Evolutionary conservation across 1,139 yeast genomes (phyloP).

Genomic region (Zygosaccharomyces sapae): DNA sequence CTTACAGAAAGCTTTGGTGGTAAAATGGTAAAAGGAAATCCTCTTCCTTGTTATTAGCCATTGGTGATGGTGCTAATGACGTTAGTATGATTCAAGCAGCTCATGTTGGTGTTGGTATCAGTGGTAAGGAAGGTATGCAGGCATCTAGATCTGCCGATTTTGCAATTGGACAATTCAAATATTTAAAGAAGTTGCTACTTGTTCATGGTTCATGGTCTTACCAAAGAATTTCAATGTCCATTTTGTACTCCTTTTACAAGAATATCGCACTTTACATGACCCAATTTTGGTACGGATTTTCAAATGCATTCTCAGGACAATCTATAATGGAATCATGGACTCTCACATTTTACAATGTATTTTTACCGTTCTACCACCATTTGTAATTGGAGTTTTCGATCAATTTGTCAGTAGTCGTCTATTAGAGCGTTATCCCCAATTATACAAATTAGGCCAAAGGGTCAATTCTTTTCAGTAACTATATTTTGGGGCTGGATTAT

Average conservation of each 20-base stretch:
- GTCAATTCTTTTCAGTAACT: slow-evolving; percentile 81
- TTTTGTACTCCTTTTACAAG: slow-evolving; percentile 90
- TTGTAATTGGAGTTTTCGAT: slow-evolving; percentile 93
- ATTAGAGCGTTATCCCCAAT: slow-evolving; percentile 85
- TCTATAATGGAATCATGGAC: slow-evolving; percentile 98
- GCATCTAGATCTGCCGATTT: slow-evolving; percentile 98
- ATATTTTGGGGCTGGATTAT: slow-evolving; percentile 97
- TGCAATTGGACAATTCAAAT: slow-evolving; percentile 93
- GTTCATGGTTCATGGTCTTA: slow-evolving; percentile 99
- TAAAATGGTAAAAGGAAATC: slow-evolving; percentile 82
- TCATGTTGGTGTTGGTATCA: slow-evolving; percentile 96
- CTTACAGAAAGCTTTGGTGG: slow-evolving; percentile 96
- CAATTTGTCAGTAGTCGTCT: slow-evolving; percentile 91
- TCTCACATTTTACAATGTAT: slow-evolving; percentile 89
- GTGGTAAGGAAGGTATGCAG: slow-evolving; percentile 99
- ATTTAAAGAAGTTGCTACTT: slow-evolving; percentile 69
- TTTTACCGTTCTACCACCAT: slow-evolving; percentile 95
- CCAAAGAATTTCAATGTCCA: slow-evolving; percentile 88
- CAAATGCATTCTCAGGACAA: slow-evolving; percentile 91
- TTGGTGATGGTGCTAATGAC: slow-evolving; percentile 99
- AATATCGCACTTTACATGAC: slow-evolving; percentile 94
- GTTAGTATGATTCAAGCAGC: slow-evolving; percentile 99
- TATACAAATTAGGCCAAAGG: slow-evolving; percentile 87
- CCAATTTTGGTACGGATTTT: slow-evolving; percentile 95
- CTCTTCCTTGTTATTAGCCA: slow-evolving; percentile 76